Evolutionary conservation across 495 filamentous ascomycete genomes (phyloP), one percentile per base, ranked within the genome.

Genomic region (Cercophora scortea): DNA sequence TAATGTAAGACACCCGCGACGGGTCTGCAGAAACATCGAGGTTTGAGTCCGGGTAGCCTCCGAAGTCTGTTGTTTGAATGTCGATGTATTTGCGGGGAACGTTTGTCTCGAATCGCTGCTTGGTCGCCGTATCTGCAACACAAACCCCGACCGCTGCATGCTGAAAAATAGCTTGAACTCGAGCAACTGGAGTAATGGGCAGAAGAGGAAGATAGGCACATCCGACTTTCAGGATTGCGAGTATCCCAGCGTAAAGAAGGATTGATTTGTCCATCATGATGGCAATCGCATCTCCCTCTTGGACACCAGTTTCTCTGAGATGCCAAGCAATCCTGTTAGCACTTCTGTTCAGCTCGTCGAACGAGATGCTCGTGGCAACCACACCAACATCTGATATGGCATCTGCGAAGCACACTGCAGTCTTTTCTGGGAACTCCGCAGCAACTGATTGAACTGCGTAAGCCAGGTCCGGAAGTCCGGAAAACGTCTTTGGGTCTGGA

Each of bases 131-230:
- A 44, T 72, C 69, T 13, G 71, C 57, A 10, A 87, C 53, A 41
- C 77, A 82, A 8, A 77, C 25, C 18, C 50, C 50, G 11, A 82
- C 71, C 4, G 64, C 64, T 2, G 82, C 74, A 43, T 80, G 73
- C 11, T 66, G 38, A 8, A 90, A 53, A 42, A 89, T 83, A 8
- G 68, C 61, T 13, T 67, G 56, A 11, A 84, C 68, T 38, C 83
- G 71, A 25, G 80, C 68, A 0, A 52, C 19, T 3, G 88, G 85
- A 0, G 81, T 82, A n/a, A 72, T 78, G 10, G 85, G 80, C 1
- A 82, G 73, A 12, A 93, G 67, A 0, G 87, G 85, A 42, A 92
- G 64, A 63, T 92, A 89, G 33, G 83, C 88, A 49, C 81, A 83
- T 8, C 87, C 87, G 11, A 78, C 67, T 53, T 92, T 90, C 4